Evolutionary conservation across 2,329 filamentous ascomycete species (phyloP).

Genomic region (Venturia effusa): DNA sequence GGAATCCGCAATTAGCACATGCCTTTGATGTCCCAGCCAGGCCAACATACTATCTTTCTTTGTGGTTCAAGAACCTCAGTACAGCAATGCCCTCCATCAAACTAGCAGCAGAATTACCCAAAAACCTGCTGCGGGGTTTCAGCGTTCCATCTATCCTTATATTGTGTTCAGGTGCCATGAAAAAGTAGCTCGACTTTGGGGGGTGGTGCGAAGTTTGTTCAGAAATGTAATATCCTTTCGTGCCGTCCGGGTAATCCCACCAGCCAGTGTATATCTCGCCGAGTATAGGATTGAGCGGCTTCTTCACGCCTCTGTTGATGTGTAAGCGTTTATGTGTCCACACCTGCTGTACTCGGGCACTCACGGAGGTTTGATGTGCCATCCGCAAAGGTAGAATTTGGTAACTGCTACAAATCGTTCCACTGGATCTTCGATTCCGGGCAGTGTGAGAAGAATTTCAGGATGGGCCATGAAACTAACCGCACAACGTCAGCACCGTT

Average conservation of each 20-base stretch:
- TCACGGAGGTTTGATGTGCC: constrained; percentile 96
- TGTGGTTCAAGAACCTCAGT: constrained; percentile 69
- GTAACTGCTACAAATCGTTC: constrained; percentile 89
- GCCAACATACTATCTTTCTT: constrained; percentile 71
- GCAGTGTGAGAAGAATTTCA: constrained; percentile 83
- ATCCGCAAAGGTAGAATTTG: constrained; percentile 96
- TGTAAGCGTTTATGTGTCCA: neutral
- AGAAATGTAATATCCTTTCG: constrained; percentile 86
- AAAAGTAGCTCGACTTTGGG: constrained; percentile 98
- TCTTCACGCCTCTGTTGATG: constrained; percentile 75
- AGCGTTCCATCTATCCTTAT: constrained; percentile 93
- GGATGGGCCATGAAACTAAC: constrained; percentile 97
- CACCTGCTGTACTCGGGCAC: constrained; percentile 26
- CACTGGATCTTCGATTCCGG: constrained; percentile 76
- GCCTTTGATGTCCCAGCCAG: neutral
- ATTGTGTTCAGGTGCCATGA: constrained; percentile 86
- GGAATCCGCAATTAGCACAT: neutral
- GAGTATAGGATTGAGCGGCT: constrained; percentile 90
- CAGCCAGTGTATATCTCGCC: constrained; percentile 93
- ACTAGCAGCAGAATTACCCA: constrained; percentile 94
- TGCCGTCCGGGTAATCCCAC: constrained; percentile 82
- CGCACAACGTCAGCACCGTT: constrained; percentile 14
- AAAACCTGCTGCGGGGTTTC: constrained; percentile 87
- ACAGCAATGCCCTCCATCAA: constrained; percentile 97
- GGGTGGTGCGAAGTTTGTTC: constrained; percentile 98